Percentiles rank a stretch among this genome's conserved stretches.
These are phyloP conservation scores for Ashbya aceris DNA, from an alignment of 1,139 yeast genomes.

Conservation along the genomic window DNA sequence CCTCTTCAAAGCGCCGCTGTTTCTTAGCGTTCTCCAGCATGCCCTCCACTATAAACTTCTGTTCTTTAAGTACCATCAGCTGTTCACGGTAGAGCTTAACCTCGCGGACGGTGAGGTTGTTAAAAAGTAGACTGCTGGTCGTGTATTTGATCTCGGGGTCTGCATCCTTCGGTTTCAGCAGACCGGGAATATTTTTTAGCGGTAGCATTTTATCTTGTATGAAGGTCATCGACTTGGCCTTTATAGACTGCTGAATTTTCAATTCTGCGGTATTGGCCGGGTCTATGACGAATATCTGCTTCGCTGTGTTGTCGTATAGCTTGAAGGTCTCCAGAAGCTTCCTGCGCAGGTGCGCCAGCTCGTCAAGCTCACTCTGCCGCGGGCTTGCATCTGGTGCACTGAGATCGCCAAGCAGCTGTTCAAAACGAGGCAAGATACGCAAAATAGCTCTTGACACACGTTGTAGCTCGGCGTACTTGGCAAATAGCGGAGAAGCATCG, in stretches of 20 bases:
- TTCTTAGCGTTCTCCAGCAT: slow-evolving; percentile 54
- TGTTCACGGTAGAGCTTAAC: slow-evolving; percentile 60
- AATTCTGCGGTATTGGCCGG: slow-evolving; percentile 32
- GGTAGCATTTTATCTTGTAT: slow-evolving; percentile 49
- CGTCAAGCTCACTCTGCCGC: slow-evolving; percentile 27
- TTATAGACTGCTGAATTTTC: slow-evolving; percentile 39
- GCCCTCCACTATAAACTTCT: slow-evolving; percentile 57
- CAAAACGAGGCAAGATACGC: slow-evolving; percentile 35
- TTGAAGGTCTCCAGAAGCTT: slow-evolving; percentile 38
- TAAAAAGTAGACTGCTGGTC: slow-evolving; percentile 14
- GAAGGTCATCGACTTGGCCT: slow-evolving; percentile 38
- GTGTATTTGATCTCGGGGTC: slow-evolving; percentile 8
- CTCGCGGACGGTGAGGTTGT: slow-evolving; percentile 30
- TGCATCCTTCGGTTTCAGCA: slow-evolving; percentile 27
- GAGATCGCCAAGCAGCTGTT: slow-evolving; percentile 30
- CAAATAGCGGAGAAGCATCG: slow-evolving; percentile 20
- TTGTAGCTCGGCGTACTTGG: slow-evolving; percentile 30
- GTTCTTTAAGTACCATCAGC: slow-evolving; percentile 81
- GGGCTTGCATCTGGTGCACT: slow-evolving; percentile 21
- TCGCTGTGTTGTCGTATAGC: slow-evolving; percentile 37
- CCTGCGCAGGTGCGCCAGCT: slow-evolving; percentile 35
- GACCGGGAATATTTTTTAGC: slow-evolving; percentile 39
- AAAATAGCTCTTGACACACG: slow-evolving; percentile 33
- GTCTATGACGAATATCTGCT: slow-evolving; percentile 31
- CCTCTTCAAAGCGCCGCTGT: slow-evolving; percentile 69